Conservation (phyloP, 495 filamentous ascomycete species). For the Hypoxylon cercidicola region DNA sequence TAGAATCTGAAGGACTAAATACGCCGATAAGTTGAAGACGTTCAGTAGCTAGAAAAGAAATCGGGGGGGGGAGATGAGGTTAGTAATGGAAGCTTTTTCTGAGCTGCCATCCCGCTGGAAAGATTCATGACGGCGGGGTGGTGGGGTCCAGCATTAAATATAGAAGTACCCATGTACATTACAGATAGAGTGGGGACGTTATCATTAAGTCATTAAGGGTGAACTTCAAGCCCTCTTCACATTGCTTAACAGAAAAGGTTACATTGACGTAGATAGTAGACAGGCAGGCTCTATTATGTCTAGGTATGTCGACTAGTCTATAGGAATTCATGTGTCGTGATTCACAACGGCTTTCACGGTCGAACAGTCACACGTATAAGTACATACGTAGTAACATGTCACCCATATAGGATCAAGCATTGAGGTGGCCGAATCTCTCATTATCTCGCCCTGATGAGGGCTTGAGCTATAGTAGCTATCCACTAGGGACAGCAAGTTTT, state of each 20-base stretch:
- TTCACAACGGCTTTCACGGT: too few relatives aligned
- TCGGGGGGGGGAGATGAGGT: not conserved
- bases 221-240: too few relatives aligned
- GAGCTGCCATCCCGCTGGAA: slow-evolving; percentile 7
- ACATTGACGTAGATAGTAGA: too few relatives aligned
- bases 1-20: not conserved
- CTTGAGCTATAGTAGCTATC: slow-evolving; percentile 49
- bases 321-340: not conserved
- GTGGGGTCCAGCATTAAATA: slow-evolving; percentile 19
- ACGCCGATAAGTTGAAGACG: not conserved
- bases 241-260: too few relatives aligned
- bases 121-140: slow-evolving; percentile 29
- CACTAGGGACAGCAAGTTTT: slow-evolving; percentile 36
- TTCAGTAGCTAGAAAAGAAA: not conserved
- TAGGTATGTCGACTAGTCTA: too few relatives aligned
- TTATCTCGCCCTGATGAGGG: slow-evolving; percentile 56
- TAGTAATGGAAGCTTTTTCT: not conserved
- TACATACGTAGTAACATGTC: too few relatives aligned
- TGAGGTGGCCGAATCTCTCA: slow-evolving; percentile 62
- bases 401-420: slow-evolving; percentile 11
- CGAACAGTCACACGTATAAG: too few relatives aligned
- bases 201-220: too few relatives aligned
- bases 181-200: too few relatives aligned
- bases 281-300: too few relatives aligned
- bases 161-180: too few relatives aligned